These are phyloP conservation scores for Fusarium phyllophilum DNA, from an alignment of 2,329 filamentous ascomycete genomes.

Conservation along the genomic window DNA sequence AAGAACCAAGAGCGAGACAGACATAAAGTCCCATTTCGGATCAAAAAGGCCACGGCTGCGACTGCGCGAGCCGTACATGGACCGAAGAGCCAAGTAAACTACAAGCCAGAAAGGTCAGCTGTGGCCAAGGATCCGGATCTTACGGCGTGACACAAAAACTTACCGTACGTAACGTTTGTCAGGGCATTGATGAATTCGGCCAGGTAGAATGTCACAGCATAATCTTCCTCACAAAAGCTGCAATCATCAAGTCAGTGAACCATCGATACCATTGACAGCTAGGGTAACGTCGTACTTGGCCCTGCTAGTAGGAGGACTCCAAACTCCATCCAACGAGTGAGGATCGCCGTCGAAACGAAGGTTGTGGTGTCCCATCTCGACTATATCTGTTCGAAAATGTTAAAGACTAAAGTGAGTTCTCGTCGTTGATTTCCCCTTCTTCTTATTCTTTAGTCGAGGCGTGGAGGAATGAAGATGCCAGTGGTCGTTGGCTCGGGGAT, in stretches of 20 bases:
- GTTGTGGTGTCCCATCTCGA: slow-evolving; percentile 48
- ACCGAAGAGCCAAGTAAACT: slow-evolving; percentile 56
- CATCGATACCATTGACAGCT: not conserved
- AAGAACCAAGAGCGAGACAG: slow-evolving; percentile 53
- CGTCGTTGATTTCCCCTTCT: not conserved
- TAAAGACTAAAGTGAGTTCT: not conserved
- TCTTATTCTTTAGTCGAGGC: not conserved
- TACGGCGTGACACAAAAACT: slow-evolving; percentile 30
- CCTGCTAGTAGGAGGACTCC: slow-evolving; percentile 53
- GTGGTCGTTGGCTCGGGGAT: slow-evolving; percentile 21
- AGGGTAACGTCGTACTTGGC: slow-evolving; percentile 49
- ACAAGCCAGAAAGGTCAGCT: slow-evolving; percentile 9
- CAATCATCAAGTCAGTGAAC: slow-evolving; percentile 17
- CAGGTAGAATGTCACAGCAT: slow-evolving; percentile 54
- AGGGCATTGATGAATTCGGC: slow-evolving; percentile 58
- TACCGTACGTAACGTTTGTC: slow-evolving; percentile 57
- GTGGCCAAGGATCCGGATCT: not conserved
- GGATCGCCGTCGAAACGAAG: slow-evolving; percentile 50
- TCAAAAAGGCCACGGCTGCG: slow-evolving; percentile 45
- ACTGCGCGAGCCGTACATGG: slow-evolving; percentile 49
- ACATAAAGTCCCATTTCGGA: slow-evolving; percentile 53
- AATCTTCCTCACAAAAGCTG: slow-evolving; percentile 60
- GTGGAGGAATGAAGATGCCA: not conserved
- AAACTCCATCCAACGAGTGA: slow-evolving; percentile 48
- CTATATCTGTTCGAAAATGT: not conserved